Evolutionary conservation across 129 eudicot species (phyloP), one percentile per base, ranked within the genome.

Genomic region (Deinandra increscens): DNA sequence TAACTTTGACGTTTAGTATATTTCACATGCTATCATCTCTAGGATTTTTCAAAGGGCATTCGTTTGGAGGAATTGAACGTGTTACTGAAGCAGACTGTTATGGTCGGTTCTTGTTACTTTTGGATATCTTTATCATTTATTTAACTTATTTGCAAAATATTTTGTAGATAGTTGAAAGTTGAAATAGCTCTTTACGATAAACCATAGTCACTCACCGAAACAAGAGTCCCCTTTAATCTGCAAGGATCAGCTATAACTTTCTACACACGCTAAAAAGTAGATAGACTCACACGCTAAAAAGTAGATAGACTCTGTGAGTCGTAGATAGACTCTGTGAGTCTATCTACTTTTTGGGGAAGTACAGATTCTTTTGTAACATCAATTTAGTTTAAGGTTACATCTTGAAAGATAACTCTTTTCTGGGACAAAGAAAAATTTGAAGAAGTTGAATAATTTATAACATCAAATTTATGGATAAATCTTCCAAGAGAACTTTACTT

Each of bases 21-120:
- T 45, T 37, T 75, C 22, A 42, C 18, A 38, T 33, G 19, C 15
- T 76, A 50, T 19, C 14, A 19, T 58, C 18, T 18, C 63, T 75
- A 94, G 99, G 97, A 94, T 82, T 89, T 85, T 73, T 94, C 99
- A 14, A 85, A 73, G 87, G 99, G 99, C 11, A 63, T 68, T 54
- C 97, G 99, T 43, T 82, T 89, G 84, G 90, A 89, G 70, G 99
- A 94, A 81, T 71, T 94, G 69, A 85, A 90, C 60, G 80, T 94
- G 58, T 74, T 94, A 63, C 84, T 94, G 77, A 87, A 78, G 81
- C 99, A 94, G 81, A 87, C 96, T 81, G 91, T 89, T 60, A 94
- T 94, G 99, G 98, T 92, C 15, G 60, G 82, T 62, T 64, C 60
- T 74, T 42, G 37, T 64, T n/a, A n/a, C n/a, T n/a, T 23, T 9